Conservation (phyloP, 2,329 filamentous ascomycete genomes). For the Cordyceps farinosa region DNA sequence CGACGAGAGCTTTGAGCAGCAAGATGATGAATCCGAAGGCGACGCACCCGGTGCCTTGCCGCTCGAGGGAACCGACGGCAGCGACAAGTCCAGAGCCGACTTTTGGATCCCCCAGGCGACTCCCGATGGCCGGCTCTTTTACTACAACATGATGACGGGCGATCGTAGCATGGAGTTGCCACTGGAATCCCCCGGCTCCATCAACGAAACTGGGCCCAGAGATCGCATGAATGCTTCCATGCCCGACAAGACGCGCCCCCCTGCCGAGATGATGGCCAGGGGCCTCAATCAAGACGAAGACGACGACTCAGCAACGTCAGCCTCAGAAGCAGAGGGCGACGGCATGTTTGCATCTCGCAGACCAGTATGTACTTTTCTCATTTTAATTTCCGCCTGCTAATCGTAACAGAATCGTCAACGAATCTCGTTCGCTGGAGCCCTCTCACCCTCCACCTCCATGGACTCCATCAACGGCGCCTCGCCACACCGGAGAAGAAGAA, state of each 20-base stretch:
- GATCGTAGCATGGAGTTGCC: conserved; percentile 93
- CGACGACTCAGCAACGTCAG: conserved; percentile 81
- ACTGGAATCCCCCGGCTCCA: conserved; percentile 79
- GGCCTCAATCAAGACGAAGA: conserved; percentile 81
- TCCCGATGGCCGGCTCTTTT: conserved; percentile 86
- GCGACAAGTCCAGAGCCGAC: conserved; percentile 78
- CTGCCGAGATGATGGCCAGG: conserved; percentile 84
- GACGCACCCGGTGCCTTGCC: conserved; percentile 60
- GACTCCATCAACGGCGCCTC: conserved; percentile 77
- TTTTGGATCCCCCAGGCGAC: conserved; percentile 99
- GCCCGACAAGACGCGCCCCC: conserved; percentile 84
- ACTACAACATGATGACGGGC: conserved; percentile 97
- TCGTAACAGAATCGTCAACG: conserved; percentile 38
- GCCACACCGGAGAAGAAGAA: conserved; percentile 53
- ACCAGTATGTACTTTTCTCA: conserved; percentile 48
- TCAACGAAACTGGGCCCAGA: conserved; percentile 77
- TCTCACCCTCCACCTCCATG: conserved; percentile 87
- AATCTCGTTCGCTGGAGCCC: conserved; percentile 63
- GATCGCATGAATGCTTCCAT: conserved; percentile 86
- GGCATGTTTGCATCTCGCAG: conserved; percentile 65
- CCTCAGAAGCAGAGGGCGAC: conserved; percentile 78
- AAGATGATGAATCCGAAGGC: conserved; percentile 56
- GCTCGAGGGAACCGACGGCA: conserved; percentile 61
- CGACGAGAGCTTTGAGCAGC: conserved; percentile 65
- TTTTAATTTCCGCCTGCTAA: not conserved